Evolutionary conservation across 1,284 basidiomycete genomes (phyloP).

Genomic region (Takashimella koratensis): DNA sequence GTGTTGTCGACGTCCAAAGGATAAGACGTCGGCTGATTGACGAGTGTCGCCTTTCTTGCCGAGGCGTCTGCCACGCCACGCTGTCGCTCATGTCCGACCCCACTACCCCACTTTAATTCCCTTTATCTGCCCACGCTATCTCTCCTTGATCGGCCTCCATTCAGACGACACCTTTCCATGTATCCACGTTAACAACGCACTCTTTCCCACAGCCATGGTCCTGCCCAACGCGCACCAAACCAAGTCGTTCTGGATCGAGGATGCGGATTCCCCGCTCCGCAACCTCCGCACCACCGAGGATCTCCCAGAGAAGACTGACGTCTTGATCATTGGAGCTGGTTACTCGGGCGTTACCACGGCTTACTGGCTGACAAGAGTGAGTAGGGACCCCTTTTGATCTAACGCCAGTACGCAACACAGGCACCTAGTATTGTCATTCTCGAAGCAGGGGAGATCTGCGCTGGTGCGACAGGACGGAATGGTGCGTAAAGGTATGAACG

Average conservation of each 20-base stretch:
- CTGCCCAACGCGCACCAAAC: conserved; percentile 11
- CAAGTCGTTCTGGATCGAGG: conserved; percentile 20
- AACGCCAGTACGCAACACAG: conserved; percentile 3
- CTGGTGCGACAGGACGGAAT: conserved; percentile 19
- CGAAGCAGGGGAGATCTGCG: conserved; percentile 19
- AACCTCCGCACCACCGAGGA: background rate
- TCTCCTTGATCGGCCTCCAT: no score
- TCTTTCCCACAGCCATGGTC: conserved; percentile 9
- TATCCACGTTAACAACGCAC: no score
- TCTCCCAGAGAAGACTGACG: background rate
- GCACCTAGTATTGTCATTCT: conserved; percentile 15
- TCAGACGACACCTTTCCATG: no score
- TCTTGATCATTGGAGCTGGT: background rate
- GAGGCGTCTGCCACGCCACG: no score
- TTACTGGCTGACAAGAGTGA: conserved; percentile 14
- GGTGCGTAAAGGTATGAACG: conserved; percentile 3
- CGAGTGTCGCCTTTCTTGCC: no score
- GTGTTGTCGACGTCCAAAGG: no score
- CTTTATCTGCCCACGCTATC: no score
- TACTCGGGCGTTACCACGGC: conserved; percentile 5
- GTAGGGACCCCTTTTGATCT: background rate
- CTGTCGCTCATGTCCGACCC: no score
- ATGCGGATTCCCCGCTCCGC: conserved; percentile 4
- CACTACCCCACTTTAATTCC: no score
- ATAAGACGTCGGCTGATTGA: no score